These are phyloP conservation scores for Chlorella sp. DNA, from an alignment of 139 green algal genomes.

Conservation along the genomic window DNA sequence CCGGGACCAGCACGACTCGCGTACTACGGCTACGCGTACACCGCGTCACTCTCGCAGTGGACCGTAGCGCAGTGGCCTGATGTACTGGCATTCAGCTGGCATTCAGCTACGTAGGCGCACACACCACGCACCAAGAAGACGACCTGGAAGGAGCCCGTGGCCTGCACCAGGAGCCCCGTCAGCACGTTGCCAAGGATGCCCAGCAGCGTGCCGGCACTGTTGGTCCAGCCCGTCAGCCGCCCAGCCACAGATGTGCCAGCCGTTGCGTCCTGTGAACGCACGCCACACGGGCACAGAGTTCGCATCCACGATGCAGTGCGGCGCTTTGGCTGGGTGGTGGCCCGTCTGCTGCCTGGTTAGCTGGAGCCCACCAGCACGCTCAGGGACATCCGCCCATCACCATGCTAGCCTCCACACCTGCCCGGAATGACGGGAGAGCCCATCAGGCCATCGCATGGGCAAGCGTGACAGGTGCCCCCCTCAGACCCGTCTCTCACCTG, in stretches of 20 bases:
- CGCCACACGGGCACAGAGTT: too few relatives aligned
- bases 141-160: conserved; percentile 20
- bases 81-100: not conserved
- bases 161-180: conserved; percentile 42
- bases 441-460: too few relatives aligned
- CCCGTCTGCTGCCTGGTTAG: too few relatives aligned
- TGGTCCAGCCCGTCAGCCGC: conserved; percentile 60
- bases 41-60: not conserved
- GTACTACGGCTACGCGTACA: not conserved
- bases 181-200: conserved; percentile 62
- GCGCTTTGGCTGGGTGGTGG: too few relatives aligned
- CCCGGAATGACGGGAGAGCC: too few relatives aligned
- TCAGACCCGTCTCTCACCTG: conserved; percentile 13
- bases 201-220: conserved; percentile 49
- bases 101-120: not conserved
- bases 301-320: too few relatives aligned
- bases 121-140: conserved; percentile 18
- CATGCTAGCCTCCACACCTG: too few relatives aligned
- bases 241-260: conserved; percentile 36
- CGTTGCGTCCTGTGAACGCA: not conserved
- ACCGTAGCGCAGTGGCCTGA: not conserved
- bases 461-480: too few relatives aligned
- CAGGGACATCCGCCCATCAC: too few relatives aligned
- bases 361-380: too few relatives aligned
- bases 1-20: not conserved